Evolutionary conservation across 2,329 filamentous ascomycete species (phyloP), one percentile per base, ranked within the genome.

Genomic region (Didymella sp.): DNA sequence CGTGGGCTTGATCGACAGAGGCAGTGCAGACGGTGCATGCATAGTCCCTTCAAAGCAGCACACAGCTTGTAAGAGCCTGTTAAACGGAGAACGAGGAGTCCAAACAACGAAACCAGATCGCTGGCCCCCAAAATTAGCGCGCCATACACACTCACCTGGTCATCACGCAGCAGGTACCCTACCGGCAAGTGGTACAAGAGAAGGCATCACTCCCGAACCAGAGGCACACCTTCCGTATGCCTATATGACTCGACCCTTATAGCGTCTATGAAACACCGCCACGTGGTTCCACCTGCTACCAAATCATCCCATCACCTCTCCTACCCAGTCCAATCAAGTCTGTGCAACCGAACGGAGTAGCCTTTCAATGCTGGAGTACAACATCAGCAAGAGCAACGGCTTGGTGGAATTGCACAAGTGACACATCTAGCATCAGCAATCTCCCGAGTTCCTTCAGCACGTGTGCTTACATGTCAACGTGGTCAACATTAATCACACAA

Each of bases 241-340:
- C 44, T 49, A 45, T 53, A 58, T 53, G 25, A 37, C 13, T 31
- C 33, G 17, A 31, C 22, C 31, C 45, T 19, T 46, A 50, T 42
- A 44, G 40, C 41, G 31, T 50, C 50, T 46, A 24, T 45, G 44
- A 46, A 38, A 53, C 45, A 37, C 33, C 45, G 56, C 56, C 56
- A 58, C 56, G 56, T 58, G 56, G 56, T 58, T 50, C 56, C 56
- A 58, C 56, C 56, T 50, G 49, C 31, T 31, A 37, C 33, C 48
- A 46, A 53, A 37, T 13, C 33, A 12, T 15, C 35, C 45, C 50
- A 46, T 50, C 45, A 30, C 41, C 31, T 44, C 21, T 35, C 7
- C n/a, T 24, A 42, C 21, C 24, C 21, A 47, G 30, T 51, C 42
- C 53, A 41, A 56, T 46, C 33, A 46, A 27, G 37, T 28, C 35